Conservation (phyloP, 2,329 filamentous ascomycete species). For the Aspergillus tanneri region DNA sequence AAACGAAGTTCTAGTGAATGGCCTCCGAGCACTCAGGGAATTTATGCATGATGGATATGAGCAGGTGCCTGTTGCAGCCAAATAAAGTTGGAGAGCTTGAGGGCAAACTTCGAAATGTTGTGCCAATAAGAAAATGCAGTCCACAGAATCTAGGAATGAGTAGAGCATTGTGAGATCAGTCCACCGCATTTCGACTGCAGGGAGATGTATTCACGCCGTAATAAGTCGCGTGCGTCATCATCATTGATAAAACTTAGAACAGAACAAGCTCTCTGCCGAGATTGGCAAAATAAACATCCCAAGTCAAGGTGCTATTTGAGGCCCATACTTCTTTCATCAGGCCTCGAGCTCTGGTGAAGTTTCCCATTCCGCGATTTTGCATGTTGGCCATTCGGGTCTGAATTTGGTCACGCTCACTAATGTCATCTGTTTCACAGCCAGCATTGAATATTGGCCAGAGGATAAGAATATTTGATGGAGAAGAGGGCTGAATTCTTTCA, state of each 20-base stretch:
- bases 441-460: slow-evolving; percentile 36
- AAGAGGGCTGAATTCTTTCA: slow-evolving; percentile 20
- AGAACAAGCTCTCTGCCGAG: slow-evolving; percentile 25
- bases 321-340: slow-evolving; percentile 24
- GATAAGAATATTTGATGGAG: slow-evolving; percentile 29
- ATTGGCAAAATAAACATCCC: slow-evolving; percentile 24
- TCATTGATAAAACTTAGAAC: slow-evolving; percentile 23
- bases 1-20: slow-evolving; percentile 64
- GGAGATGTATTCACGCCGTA: no score
- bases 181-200: no score
- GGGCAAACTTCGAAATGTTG: no score
- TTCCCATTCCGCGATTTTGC: slow-evolving; percentile 29
- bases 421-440: slow-evolving; percentile 28
- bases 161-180: no score
- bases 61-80: slow-evolving; percentile 35
- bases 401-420: slow-evolving; percentile 19
- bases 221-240: no score
- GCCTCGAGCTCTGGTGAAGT: slow-evolving; percentile 27
- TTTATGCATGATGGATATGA: slow-evolving; percentile 57
- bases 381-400: slow-evolving; percentile 29
- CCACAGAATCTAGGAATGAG: no score
- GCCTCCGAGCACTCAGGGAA: slow-evolving; percentile 53
- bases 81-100: not conserved
- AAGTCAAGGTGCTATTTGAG: slow-evolving; percentile 17
- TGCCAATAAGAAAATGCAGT: not conserved